Conservation (phyloP, 768 basidiomycete genomes). For the Suillus occidentalis region DNA sequence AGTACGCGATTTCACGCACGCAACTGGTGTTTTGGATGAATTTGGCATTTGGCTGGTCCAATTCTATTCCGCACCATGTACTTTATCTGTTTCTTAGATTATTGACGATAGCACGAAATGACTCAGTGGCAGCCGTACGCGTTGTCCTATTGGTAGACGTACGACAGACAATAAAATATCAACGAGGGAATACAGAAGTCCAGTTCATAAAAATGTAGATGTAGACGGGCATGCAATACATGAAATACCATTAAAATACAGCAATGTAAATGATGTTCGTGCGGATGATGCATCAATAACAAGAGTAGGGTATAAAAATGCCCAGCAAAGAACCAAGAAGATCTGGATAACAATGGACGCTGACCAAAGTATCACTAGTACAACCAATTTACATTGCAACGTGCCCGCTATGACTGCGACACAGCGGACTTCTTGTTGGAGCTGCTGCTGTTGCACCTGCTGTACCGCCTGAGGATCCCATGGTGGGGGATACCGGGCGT, state of each 20-base stretch:
- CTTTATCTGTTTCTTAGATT: background rate
- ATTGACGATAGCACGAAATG: background rate
- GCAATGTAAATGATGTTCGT: background rate
- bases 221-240: background rate
- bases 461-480: constrained; percentile 55
- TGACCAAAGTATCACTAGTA: background rate
- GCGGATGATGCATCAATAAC: background rate
- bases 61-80: background rate
- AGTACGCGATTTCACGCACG: background rate
- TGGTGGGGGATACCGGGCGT: constrained; percentile 69
- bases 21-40: background rate
- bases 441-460: constrained; percentile 24
- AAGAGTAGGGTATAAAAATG: background rate
- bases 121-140: background rate
- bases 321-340: background rate
- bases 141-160: constrained; percentile 1
- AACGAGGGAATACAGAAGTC: background rate
- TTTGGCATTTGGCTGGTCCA: background rate
- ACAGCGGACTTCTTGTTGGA: constrained; percentile 12
- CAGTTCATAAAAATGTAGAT: background rate
- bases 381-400: background rate
- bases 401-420: background rate
- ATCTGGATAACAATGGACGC: background rate
- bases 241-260: constrained; percentile 6
- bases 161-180: background rate